phyloP scores from a whole-genome alignment of 2,329 filamentous ascomycete genomes.

The Cladosporium phlei region DNA sequence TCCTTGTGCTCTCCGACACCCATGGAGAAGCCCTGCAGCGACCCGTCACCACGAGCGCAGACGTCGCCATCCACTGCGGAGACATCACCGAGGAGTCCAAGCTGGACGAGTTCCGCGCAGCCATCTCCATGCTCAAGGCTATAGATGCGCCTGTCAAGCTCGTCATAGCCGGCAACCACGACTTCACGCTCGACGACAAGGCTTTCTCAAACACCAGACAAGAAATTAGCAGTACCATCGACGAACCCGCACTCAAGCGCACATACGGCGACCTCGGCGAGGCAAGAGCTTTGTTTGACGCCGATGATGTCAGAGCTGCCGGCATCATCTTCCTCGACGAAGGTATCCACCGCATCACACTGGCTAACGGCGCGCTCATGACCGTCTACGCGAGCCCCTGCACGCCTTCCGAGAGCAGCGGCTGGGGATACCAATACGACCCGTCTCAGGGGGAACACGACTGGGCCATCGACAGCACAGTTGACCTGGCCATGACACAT shows the following conservation, averaged over 20 bases:
- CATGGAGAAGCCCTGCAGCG: constrained; percentile 19
- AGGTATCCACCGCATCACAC: constrained; percentile 42
- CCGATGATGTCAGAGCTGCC: constrained; percentile 31
- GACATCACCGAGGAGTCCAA: constrained; percentile 35
- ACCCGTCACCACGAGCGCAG: constrained; percentile 15
- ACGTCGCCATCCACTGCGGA: constrained; percentile 39
- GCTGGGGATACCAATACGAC: constrained; percentile 53
- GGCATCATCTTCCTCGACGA: constrained; percentile 53
- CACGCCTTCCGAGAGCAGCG: constrained; percentile 48
- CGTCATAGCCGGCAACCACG: constrained; percentile 37
- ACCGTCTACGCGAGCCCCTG: constrained; percentile 51
- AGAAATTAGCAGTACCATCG: no score
- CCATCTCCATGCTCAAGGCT: constrained; percentile 25
- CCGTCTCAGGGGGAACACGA: constrained; percentile 42
- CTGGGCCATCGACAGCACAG: constrained; percentile 15
- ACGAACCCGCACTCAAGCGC: constrained; percentile 27
- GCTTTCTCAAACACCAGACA: constrained; percentile 26
- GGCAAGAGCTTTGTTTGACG: constrained; percentile 22
- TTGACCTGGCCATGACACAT: constrained; percentile 40
- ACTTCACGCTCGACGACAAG: constrained; percentile 31
- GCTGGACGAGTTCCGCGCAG: constrained; percentile 26
- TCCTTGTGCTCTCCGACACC: constrained; percentile 26
- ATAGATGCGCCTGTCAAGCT: constrained; percentile 34
- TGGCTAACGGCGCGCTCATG: constrained; percentile 46
- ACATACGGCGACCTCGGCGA: constrained; percentile 39